Evolutionary conservation across 1,284 basidiomycete species (phyloP), one percentile per base, ranked within the genome.

Genomic region (Termitomyces sp.): DNA sequence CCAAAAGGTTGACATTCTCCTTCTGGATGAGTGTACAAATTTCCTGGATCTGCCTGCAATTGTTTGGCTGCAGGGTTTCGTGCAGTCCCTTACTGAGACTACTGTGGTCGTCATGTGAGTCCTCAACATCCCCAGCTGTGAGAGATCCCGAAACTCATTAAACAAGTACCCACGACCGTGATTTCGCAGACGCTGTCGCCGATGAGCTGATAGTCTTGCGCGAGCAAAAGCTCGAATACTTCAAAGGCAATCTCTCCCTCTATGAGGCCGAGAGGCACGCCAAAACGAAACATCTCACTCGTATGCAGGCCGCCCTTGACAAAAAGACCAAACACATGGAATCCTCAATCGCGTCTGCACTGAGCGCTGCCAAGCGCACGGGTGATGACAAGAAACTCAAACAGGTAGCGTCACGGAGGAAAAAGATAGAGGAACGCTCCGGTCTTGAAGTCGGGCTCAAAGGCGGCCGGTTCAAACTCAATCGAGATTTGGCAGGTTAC

Each of bases 1-100:
- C 71, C 81, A 86, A 60, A 75, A 83, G 52, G 83, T 83, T 34
- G 88, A 91, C 71, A 75, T 91, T 57, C 74, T 88, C 62, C 78
- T 88, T 6, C 59, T 77, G 45, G 73, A 75, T 51, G 73, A 75
- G 60, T 73, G 72, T n/a, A 67, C 67, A 3, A 70, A 71, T 45
- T 68, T 70, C 56, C 52, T 70, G 58, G 73, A 76, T 59, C 60
- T 76, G 8, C 69, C 71, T 35, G 72, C 88, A 5, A 81, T 90
- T 45, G 75, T 89, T 26, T 90, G 88, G 71, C 77, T 91, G 2
- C 78, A 88, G 61, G 66, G 72, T 2, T 82, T 83, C 60, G 73
- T 90, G 19, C 60, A 72, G 1, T 65, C 68, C 14, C 67, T 73
- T 21, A 64, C 69, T 40, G 67, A 66, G 28, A 73, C 76, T 3